phyloP scores from a whole-genome alignment of 306 rosid genomes.

The Mucuna pruriens region DNA sequence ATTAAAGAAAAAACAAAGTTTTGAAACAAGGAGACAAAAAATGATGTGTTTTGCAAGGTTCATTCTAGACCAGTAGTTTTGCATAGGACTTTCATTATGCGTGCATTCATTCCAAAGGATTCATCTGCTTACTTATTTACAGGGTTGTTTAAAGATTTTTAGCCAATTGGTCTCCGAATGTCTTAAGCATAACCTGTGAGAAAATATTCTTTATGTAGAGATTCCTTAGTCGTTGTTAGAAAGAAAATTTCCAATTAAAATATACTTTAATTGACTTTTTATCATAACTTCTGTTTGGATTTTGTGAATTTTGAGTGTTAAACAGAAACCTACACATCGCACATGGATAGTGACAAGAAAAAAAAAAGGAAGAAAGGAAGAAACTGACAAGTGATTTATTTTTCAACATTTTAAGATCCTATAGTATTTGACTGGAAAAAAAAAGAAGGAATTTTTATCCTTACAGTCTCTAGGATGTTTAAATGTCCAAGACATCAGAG shows the following conservation, averaged over 20 bases:
- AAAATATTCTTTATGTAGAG: background rate
- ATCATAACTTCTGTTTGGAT: background rate
- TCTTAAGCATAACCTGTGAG: background rate
- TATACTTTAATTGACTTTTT: background rate
- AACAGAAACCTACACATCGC: background rate
- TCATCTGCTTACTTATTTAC: background rate
- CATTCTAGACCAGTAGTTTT: background rate
- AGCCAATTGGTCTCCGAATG: background rate
- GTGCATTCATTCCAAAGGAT: slow-evolving; percentile 1
- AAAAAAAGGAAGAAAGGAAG: background rate
- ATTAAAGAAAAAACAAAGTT: background rate
- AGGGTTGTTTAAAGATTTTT: background rate
- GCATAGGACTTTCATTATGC: background rate
- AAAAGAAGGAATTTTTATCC: background rate
- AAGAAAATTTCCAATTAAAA: background rate
- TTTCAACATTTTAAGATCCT: background rate
- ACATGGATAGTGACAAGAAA: background rate
- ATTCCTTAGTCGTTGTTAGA: background rate
- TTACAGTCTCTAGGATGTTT: background rate
- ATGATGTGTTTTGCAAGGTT: background rate
- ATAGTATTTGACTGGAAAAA: background rate
- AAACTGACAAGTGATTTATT: background rate
- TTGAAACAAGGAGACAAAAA: background rate
- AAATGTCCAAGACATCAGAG: background rate
- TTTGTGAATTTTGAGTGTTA: background rate